Base-by-base conservation (phyloP, 768 basidiomycete species). In the Lactifluus piperatus region DNA sequence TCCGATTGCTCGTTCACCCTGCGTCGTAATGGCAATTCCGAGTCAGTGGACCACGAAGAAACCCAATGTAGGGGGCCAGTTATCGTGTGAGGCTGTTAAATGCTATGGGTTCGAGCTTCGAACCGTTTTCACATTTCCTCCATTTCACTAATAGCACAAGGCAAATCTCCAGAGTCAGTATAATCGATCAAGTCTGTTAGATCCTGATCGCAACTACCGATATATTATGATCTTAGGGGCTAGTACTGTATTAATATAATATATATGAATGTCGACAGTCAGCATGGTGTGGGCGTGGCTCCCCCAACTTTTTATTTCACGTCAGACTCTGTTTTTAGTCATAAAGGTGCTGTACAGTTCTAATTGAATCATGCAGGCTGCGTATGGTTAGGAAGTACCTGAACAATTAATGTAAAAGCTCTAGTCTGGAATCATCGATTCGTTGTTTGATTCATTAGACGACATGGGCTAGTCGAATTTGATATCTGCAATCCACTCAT, bases 401-500 rank as follows among this genome's bases (percentile, higher is more conserved):
- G 7, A 0, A 46, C 29, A 37, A 46, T 36, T 24, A 16, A 37
- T 14, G 16, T 5, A 41, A 13, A 22, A 44, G 14, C 18, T n/a
- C 24, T 9, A 49, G 11, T 47, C 9, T 4, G 34, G 41, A 9
- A n/a, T 22, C 5, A 49, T 49, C 29, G 22, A 26, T 24, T 24
- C 13, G n/a, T 18, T 27, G 0, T 14, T 32, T n/a, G 13, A 14
- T 34, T 45, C 43, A 44, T n/a, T 13, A 32, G 20, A 27, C 48
- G n/a, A 24, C 36, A 27, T 20, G 9, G 20, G 13, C 56, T 46
- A n/a, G 54, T 60, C 54, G 13, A 29, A 16, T 39, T 41, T 24
- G 36, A 52, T 46, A 29, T 36, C 37, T 16, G 34, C 20, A 11
- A 14, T 27, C 73, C 74, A 74, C 26, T 66, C 49, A 37, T 62